phyloP scores from a whole-genome alignment of 805 yeast species.

The Isabelozyma heimii region DNA sequence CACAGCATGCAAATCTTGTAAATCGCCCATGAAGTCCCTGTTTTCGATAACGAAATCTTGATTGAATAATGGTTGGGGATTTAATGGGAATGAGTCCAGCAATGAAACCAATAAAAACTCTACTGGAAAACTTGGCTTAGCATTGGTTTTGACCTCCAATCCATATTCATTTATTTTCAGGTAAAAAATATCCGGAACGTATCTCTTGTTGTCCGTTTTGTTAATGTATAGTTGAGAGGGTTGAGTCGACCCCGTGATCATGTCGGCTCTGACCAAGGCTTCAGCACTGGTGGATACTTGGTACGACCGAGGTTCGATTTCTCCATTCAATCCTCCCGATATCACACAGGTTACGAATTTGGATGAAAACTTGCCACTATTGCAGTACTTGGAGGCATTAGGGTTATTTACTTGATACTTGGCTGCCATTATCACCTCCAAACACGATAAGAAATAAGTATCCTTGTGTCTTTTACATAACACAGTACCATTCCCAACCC shows the following conservation, averaged over 20 bases:
- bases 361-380: slow-evolving; percentile 69
- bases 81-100: slow-evolving; percentile 88
- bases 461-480: slow-evolving; percentile 90
- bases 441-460: slow-evolving; percentile 84
- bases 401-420: slow-evolving; percentile 67
- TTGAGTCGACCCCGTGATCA: slow-evolving; percentile 83
- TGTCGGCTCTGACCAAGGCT: slow-evolving; percentile 80
- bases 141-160: slow-evolving; percentile 79
- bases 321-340: slow-evolving; percentile 84
- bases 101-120: slow-evolving; percentile 83
- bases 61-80: slow-evolving; percentile 50
- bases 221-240: slow-evolving; percentile 84
- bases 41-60: slow-evolving; percentile 73
- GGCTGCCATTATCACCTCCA: slow-evolving; percentile 84
- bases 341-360: slow-evolving; percentile 92
- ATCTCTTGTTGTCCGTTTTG: slow-evolving; percentile 66
- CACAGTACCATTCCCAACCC: slow-evolving; percentile 83
- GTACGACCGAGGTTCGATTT: slow-evolving; percentile 86
- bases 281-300: slow-evolving; percentile 89
- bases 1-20: slow-evolving; percentile 63
- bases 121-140: slow-evolving; percentile 91
- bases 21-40: slow-evolving; percentile 69
- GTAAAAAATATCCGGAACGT: slow-evolving; percentile 93
- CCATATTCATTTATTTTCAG: slow-evolving; percentile 84
- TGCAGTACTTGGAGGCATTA: slow-evolving; percentile 61